A percentile compares a stretch with the other conserved stretches of the same genome.
phyloP scores from a whole-genome alignment of 2,329 filamentous ascomycete genomes.

The Alternaria infectoria region DNA sequence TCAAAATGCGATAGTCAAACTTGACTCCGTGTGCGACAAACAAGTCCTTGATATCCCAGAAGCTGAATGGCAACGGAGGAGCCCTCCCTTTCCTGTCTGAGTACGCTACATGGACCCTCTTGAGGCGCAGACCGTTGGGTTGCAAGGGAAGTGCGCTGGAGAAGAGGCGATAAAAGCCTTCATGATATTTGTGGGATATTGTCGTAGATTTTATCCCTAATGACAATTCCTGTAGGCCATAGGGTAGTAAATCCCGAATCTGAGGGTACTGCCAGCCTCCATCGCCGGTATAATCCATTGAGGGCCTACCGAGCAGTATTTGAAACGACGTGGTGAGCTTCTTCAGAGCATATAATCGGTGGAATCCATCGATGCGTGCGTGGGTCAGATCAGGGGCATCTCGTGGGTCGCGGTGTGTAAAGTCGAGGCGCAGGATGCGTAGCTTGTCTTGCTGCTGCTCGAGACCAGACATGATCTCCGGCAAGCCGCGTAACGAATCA shows the following conservation, averaged over 20 bases:
- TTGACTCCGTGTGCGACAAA: neutral
- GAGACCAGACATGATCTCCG: neutral
- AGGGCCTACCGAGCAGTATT: neutral
- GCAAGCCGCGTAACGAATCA: neutral
- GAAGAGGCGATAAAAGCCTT: too few species aligned
- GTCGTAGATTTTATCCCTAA: neutral
- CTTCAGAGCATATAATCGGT: neutral
- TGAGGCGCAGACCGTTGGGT: neutral
- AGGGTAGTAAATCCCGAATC: neutral
- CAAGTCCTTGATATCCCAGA: neutral
- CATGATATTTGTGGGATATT: too few species aligned
- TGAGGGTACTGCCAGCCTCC: neutral
- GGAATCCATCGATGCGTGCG: neutral
- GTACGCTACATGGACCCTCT: neutral
- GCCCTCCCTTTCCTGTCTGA: neutral
- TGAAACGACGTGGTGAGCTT: neutral
- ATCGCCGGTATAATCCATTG: neutral
- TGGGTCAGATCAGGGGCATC: neutral
- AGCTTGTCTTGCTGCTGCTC: neutral
- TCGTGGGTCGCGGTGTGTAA: neutral
- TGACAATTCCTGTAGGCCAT: neutral
- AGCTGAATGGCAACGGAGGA: neutral
- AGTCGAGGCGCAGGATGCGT: neutral
- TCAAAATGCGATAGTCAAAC: neutral
- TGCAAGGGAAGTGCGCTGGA: neutral